phyloP scores from a whole-genome alignment of 306 rosid genomes.

The Dryas drummondii region DNA sequence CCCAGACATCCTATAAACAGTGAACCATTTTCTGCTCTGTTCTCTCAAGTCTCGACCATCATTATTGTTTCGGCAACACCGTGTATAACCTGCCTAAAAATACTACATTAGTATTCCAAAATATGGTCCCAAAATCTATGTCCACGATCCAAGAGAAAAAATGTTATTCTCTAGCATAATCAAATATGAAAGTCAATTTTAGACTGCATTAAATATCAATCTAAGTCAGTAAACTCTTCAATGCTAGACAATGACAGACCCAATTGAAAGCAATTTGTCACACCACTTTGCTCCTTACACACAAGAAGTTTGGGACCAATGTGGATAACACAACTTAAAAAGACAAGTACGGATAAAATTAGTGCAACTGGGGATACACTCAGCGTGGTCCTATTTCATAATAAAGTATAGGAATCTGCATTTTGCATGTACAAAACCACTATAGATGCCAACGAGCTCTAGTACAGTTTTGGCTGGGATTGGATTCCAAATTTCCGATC shows the following conservation, averaged over 20 bases:
- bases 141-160: background rate
- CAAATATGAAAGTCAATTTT: background rate
- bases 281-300: conserved; percentile 19
- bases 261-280: conserved; percentile 26
- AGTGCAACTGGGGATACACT: conserved; percentile 6
- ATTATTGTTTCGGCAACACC: background rate
- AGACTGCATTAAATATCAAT: background rate
- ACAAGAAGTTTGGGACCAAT: conserved; percentile 29
- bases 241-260: conserved; percentile 14
- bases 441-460: conserved; percentile 9
- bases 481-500: too few species aligned
- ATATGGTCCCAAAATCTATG: background rate
- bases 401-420: conserved; percentile 18
- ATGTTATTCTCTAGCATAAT: background rate
- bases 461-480: background rate
- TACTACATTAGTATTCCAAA: background rate
- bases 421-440: conserved; percentile 2
- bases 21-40: background rate
- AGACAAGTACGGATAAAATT: conserved; percentile 5
- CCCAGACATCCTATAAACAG: background rate
- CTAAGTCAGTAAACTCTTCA: background rate
- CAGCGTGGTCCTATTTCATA: conserved; percentile 35
- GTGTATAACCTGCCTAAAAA: background rate
- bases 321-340: conserved; percentile 15
- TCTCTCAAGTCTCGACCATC: background rate